These are phyloP conservation scores for Aspergillus arachidicola DNA, from an alignment of 2,329 filamentous ascomycete genomes.

Conservation along the genomic window DNA sequence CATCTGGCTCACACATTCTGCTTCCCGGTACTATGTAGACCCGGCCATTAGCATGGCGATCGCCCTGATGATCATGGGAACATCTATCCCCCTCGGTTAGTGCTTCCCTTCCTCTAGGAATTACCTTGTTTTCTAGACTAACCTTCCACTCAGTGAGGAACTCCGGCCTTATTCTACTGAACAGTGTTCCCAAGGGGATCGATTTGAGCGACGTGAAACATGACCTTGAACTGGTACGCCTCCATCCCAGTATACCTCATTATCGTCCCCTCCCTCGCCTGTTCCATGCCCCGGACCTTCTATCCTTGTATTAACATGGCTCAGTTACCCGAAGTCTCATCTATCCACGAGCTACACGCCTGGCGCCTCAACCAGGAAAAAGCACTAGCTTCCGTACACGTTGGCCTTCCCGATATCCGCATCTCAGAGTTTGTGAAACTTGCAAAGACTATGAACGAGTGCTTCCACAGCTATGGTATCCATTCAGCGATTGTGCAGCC, in stretches of 20 bases:
- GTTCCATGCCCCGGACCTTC: no score
- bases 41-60: neutral
- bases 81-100: neutral
- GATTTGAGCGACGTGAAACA: neutral
- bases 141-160: neutral
- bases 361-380: neutral
- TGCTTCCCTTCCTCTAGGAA: no score
- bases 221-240: neutral
- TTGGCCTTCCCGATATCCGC: neutral
- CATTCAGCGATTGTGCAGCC: neutral
- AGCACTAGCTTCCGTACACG: neutral
- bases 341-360: neutral
- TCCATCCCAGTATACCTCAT: no score
- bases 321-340: neutral
- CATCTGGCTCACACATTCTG: neutral
- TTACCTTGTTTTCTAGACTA: neutral
- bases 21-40: neutral
- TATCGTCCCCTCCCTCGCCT: no score
- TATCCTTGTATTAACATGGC: neutral
- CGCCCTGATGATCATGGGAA: neutral
- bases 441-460: neutral
- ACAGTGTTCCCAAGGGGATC: neutral
- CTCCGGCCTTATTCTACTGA: neutral
- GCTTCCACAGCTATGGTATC: neutral
- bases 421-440: neutral